Percentiles rank a stretch among this genome's conserved stretches.
These are phyloP conservation scores for Mariannaea sp. DNA, from an alignment of 2,329 filamentous ascomycete genomes.

Conservation along the genomic window DNA sequence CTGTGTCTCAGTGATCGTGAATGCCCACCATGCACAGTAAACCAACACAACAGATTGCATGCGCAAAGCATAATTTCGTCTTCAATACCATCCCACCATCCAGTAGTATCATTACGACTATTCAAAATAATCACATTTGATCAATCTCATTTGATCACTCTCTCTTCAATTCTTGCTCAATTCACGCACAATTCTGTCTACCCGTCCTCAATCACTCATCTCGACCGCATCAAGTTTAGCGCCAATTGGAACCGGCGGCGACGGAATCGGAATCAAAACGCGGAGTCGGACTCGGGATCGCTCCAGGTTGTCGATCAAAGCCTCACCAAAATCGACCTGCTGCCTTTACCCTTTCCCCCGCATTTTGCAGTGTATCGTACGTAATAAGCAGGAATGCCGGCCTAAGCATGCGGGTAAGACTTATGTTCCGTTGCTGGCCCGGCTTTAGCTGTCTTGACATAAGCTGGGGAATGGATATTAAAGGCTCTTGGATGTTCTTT, in stretches of 20 bases:
- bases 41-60: no score
- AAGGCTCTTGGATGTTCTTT: neutral
- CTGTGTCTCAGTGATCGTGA: no score
- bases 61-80: no score
- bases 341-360: neutral
- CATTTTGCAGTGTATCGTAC: neutral
- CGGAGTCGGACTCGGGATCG: constrained; percentile 1
- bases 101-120: no score
- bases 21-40: no score
- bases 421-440: neutral
- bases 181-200: neutral
- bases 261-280: neutral
- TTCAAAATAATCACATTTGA: no score
- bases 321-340: neutral
- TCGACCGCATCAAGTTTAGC: neutral
- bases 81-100: no score
- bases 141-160: neutral
- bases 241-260: neutral
- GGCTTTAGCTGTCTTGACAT: neutral
- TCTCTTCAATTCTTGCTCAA: neutral
- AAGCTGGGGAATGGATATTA: neutral
- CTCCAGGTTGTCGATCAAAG: no score
- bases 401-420: neutral
- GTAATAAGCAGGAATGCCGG: no score
- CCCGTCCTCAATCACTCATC: neutral